phyloP scores from a whole-genome alignment of 2,329 filamentous ascomycete genomes.

The Cladorrhinum sp. region DNA sequence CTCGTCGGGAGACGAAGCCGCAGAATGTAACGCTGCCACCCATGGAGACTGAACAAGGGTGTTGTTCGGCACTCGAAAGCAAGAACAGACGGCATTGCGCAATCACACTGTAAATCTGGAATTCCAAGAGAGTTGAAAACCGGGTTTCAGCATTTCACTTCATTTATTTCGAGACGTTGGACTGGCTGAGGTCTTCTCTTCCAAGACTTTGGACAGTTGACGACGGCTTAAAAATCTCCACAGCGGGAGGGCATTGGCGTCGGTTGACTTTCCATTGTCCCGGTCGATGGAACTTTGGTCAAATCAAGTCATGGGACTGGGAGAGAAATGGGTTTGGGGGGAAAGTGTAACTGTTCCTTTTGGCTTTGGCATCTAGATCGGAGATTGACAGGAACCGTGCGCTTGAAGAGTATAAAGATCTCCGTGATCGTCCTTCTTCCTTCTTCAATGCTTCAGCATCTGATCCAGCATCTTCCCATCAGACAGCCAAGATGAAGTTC shows the following conservation, averaged over 20 bases:
- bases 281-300: constrained; percentile 2
- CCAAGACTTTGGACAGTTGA: neutral
- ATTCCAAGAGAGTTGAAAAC: constrained; percentile 5
- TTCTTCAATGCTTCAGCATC: neutral
- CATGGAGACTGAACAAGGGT: neutral
- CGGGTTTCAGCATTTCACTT: constrained; percentile 10
- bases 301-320: neutral
- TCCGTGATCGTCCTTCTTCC: neutral
- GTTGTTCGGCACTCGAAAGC: neutral
- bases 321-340: neutral
- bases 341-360: neutral
- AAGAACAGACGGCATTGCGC: constrained; percentile 3
- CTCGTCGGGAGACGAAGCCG: constrained; percentile 17
- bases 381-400: neutral
- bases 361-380: neutral
- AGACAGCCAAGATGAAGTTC: constrained; percentile 26
- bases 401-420: constrained; percentile 3
- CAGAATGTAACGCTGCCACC: constrained; percentile 7
- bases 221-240: neutral
- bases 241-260: neutral
- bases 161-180: constrained; percentile 11
- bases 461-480: neutral
- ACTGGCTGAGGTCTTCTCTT: constrained; percentile 4
- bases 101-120: neutral
- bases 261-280: constrained; percentile 7